These are phyloP conservation scores for Talaromyces sp. DNA, from an alignment of 2,329 filamentous ascomycete genomes.

Conservation along the genomic window DNA sequence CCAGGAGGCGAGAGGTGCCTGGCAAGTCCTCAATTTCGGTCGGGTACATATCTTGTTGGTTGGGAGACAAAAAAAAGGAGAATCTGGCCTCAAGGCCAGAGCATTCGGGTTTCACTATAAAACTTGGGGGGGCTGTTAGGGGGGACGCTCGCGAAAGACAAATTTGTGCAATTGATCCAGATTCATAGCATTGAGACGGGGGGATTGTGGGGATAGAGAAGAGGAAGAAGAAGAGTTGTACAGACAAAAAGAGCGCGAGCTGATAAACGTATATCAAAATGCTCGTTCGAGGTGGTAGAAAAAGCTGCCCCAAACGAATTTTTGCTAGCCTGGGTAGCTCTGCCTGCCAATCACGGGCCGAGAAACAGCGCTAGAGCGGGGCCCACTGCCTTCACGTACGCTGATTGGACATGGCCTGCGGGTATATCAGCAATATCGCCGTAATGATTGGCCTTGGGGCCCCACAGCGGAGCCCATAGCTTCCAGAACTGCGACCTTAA, in stretches of 20 bases:
- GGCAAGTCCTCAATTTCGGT: slow-evolving; percentile 16
- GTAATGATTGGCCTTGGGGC: background rate
- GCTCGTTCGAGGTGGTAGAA: background rate
- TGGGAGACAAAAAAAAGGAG: background rate
- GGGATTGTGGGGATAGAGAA: background rate
- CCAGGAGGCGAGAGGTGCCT: slow-evolving; percentile 21
- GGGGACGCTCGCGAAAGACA: slow-evolving; percentile 8
- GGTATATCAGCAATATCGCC: background rate
- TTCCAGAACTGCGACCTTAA: background rate
- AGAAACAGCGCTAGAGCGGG: background rate
- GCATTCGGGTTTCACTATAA: background rate
- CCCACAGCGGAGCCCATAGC: background rate
- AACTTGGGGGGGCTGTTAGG: background rate
- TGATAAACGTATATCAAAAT: background rate
- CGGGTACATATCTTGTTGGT: slow-evolving; percentile 11
- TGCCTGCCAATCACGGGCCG: background rate
- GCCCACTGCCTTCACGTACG: background rate
- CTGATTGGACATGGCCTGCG: background rate
- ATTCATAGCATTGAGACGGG: slow-evolving; percentile 2
- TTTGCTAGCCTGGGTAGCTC: background rate
- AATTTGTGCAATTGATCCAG: slow-evolving; percentile 4
- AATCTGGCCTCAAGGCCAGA: slow-evolving; percentile 10
- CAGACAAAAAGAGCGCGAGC: background rate
- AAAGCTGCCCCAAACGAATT: background rate
- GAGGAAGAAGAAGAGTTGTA: background rate